Conservation (phyloP, 2,329 filamentous ascomycete species). For the Colletotrichum tabaci region DNA sequence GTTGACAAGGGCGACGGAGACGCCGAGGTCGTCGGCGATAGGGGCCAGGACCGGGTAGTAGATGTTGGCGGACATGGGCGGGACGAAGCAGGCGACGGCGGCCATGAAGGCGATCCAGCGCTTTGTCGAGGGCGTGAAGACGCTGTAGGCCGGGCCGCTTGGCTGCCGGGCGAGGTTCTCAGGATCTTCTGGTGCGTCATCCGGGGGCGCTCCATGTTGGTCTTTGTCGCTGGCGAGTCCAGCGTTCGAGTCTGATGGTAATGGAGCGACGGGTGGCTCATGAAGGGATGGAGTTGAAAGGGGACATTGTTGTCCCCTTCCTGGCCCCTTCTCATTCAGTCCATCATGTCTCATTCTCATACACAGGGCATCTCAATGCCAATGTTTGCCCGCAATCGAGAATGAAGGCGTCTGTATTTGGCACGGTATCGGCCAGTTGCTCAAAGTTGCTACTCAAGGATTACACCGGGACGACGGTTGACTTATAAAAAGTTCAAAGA, state of each 20-base stretch:
- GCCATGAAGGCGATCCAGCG: constrained; percentile 69
- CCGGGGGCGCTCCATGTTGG: constrained; percentile 12
- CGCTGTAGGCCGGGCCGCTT: constrained; percentile 54
- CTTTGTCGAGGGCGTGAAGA: constrained; percentile 58
- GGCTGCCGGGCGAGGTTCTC: constrained; percentile 51
- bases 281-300: not conserved
- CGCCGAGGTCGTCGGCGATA: constrained; percentile 56
- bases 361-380: not conserved
- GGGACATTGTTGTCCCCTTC: too few relatives aligned
- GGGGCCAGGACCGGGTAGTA: constrained; percentile 62
- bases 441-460: not conserved
- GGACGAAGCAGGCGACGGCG: constrained; percentile 67
- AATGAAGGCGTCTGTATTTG: not conserved
- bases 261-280: constrained; percentile 2
- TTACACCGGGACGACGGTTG: too few relatives aligned
- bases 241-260: not conserved
- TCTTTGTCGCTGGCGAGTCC: constrained; percentile 2
- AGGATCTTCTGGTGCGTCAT: constrained; percentile 40
- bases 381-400: not conserved
- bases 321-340: not conserved
- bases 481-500: not conserved
- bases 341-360: constrained; percentile 22
- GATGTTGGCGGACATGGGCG: constrained; percentile 73
- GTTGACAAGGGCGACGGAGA: constrained; percentile 60
- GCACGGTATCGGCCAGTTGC: not conserved